Conservation (phyloP, 257 asterid species). For the Dorcoceras hygrometricum region DNA sequence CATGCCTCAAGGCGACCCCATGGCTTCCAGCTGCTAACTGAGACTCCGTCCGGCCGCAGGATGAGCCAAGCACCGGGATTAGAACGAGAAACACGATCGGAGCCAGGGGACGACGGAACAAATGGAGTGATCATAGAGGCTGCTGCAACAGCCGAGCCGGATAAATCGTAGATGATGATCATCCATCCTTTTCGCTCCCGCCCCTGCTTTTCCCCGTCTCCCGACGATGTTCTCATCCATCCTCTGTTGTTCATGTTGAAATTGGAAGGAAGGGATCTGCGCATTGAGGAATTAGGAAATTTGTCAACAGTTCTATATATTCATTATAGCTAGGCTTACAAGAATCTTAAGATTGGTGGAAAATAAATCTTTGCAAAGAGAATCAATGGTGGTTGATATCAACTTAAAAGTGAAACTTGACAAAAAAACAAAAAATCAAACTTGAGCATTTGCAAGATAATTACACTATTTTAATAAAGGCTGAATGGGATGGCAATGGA, state of each 20-base stretch:
- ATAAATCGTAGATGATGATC: constrained; percentile 69
- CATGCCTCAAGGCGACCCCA: constrained; percentile 97
- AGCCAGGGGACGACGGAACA: constrained; percentile 65
- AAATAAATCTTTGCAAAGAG: constrained; percentile 39
- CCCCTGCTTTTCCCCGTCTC: constrained; percentile 44
- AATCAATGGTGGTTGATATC: constrained; percentile 33
- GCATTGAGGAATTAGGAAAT: neutral
- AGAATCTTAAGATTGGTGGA: neutral
- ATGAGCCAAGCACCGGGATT: constrained; percentile 93
- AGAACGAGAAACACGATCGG: constrained; percentile 78
- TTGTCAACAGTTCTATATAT: too few relatives aligned
- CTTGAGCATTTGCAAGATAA: too few relatives aligned
- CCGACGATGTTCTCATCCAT: constrained; percentile 61
- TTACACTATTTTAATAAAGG: too few relatives aligned
- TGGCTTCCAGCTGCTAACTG: constrained; percentile 83
- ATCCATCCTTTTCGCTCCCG: constrained; percentile 88
- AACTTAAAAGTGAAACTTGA: too few relatives aligned
- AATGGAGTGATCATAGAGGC: constrained; percentile 94
- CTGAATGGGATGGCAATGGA: too few relatives aligned
- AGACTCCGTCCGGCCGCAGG: constrained; percentile 66
- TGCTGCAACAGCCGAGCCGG: constrained; percentile 90
- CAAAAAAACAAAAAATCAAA: too few relatives aligned
- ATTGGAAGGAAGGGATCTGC: constrained; percentile 75
- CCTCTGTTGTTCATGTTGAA: constrained; percentile 51
- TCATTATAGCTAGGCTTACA: too few relatives aligned